Evolutionary conservation across 140 eudicot genomes (phyloP), one percentile per base, ranked within the genome.

Genomic region (Cichorium intybus): DNA sequence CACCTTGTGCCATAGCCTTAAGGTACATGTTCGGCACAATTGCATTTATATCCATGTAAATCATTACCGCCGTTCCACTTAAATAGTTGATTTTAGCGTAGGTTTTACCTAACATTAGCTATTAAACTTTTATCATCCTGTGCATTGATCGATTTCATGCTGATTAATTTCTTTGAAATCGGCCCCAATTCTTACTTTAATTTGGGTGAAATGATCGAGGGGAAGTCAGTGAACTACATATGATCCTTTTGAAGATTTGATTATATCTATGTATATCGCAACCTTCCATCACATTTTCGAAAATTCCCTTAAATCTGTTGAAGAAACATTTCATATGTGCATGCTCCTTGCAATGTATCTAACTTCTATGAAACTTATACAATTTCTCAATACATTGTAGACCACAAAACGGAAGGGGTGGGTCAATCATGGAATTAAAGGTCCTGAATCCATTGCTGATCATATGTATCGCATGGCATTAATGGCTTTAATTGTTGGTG

Each of bases 381-480:
- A 50, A 20, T 61, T 45, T 68, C 58, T 67, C 56, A 64, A 5
- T 69, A 50, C 24, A 20, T 27, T 74, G 34, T 68, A 91, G 97
- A 87, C 95, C 56, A 85, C 96, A 12, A 87, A 87, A 59, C 79
- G 97, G 64, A 87, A 87, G 70, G 97, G 97, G 63, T 87, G 97
- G 97, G 54, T 85, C 10, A 87, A 87, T 85, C 95, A 91, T 37
- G 87, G 82, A 31, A 91, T 91, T 68, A 77, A 82, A 70, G 89
- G 89, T 56, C 91, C 96, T 16, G 97, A 91, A 60, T 91, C 96
- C 24, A 82, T 91, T 72, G 96, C 96, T 56, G 96, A 87, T 80
- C 97, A 91, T 60, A 84, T 87, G 96, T 91, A 91, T 60, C 91
- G 95, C 6, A 87, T 91, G 96, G 63, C 96, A 24, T 69, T 91